Evolutionary conservation across 2,329 filamentous ascomycete genomes (phyloP).

Genomic region (Diaporthe citri): DNA sequence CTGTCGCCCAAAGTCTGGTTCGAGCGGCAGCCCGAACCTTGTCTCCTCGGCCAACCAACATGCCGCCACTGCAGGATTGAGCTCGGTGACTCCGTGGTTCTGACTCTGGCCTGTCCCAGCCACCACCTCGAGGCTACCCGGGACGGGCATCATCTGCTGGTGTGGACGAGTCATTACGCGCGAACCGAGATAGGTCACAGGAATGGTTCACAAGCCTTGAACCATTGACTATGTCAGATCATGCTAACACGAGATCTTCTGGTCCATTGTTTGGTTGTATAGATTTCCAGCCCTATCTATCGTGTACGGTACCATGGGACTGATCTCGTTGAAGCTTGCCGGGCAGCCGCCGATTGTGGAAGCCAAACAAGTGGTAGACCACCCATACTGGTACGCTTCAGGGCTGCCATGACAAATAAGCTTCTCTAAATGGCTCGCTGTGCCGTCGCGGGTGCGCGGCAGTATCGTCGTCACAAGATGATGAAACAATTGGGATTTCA

Average conservation of each 20-base stretch:
- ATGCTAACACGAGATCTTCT: background rate
- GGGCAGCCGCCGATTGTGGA: background rate
- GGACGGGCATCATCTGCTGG: background rate
- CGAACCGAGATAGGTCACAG: background rate
- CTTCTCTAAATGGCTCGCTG: background rate
- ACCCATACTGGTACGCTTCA: background rate
- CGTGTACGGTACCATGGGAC: too few species aligned
- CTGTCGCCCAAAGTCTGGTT: slow-evolving; percentile 14
- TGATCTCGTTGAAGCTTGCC: background rate
- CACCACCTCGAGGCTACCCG: background rate
- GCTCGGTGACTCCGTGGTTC: slow-evolving; percentile 1
- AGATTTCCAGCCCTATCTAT: background rate
- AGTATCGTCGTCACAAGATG: background rate
- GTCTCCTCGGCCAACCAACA: background rate
- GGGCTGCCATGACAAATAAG: background rate
- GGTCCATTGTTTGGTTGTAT: background rate
- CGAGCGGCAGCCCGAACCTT: slow-evolving; percentile 12
- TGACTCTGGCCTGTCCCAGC: background rate
- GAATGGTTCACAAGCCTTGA: background rate
- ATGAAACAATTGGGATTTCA: background rate
- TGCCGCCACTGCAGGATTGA: background rate
- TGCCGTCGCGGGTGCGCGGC: background rate
- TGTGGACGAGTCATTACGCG: background rate
- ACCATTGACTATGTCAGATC: background rate
- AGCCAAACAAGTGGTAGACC: background rate